Percentiles rank a stretch among this genome's conserved stretches.
Evolutionary conservation across 176 grass and related monocot genomes (phyloP).

Genomic region (Eremochloa ophiuroides): DNA sequence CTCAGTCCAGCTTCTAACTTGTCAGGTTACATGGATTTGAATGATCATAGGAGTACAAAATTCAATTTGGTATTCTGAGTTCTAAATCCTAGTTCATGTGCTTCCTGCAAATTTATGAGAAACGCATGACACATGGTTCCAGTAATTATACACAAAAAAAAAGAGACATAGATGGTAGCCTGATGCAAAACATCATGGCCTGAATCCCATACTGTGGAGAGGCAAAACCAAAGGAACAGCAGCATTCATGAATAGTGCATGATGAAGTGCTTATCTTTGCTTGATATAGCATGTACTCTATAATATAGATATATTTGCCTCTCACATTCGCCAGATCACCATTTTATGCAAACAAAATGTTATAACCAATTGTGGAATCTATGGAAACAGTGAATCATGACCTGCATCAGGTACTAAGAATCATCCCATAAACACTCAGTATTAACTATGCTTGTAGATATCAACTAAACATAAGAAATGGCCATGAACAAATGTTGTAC

Average conservation of each 20-base stretch:
- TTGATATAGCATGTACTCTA: background rate
- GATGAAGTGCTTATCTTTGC: background rate
- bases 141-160: background rate
- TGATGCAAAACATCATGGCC: background rate
- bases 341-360: background rate
- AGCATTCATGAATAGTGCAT: background rate
- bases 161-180: background rate
- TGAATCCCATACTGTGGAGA: background rate
- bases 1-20: background rate
- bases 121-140: background rate
- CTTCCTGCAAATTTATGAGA: background rate
- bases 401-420: background rate
- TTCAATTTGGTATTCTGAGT: background rate
- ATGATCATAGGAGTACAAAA: background rate
- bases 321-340: background rate
- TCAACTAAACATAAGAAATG: conserved; percentile 1
- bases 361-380: background rate
- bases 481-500: background rate
- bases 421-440: background rate
- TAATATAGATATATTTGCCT: background rate
- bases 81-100: background rate
- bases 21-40: background rate
- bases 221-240: background rate
- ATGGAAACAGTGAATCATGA: background rate
- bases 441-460: background rate